These are phyloP conservation scores for Pythium brassicae DNA, from an alignment of 352 stramenopile genomes.

Conservation along the genomic window DNA sequence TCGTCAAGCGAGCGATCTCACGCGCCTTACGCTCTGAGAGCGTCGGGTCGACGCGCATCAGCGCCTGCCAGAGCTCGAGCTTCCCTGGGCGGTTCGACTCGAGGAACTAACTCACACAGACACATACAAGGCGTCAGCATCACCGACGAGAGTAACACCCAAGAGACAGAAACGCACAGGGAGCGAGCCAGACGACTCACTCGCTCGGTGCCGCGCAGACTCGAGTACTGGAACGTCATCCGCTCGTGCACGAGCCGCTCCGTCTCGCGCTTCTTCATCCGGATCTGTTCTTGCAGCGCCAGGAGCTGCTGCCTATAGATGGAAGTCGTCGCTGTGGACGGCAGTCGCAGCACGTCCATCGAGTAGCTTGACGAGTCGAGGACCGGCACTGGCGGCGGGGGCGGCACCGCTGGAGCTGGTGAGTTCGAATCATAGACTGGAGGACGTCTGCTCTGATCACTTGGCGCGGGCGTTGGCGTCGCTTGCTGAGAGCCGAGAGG, in stretches of 20 bases:
- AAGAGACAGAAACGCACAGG: too few relatives aligned
- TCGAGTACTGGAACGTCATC: constrained; percentile 56
- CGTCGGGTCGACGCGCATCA: constrained; percentile 63
- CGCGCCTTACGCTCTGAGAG: constrained; percentile 45
- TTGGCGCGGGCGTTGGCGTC: background rate
- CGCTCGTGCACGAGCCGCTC: constrained; percentile 55
- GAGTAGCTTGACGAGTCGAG: constrained; percentile 19
- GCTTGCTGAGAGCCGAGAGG: background rate
- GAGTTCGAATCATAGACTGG: background rate
- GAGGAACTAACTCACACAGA: constrained; percentile 32
- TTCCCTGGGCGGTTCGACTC: constrained; percentile 35
- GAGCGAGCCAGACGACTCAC: constrained; percentile 22
- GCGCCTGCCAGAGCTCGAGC: constrained; percentile 59
- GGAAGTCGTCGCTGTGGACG: constrained; percentile 33
- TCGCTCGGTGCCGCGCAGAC: constrained; percentile 45
- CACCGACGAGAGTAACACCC: too few relatives aligned
- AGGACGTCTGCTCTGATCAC: too few relatives aligned
- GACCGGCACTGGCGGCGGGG: background rate
- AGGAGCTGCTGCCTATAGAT: constrained; percentile 68
- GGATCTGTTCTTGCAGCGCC: constrained; percentile 57
- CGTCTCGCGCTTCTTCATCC: constrained; percentile 60
- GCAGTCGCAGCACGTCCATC: constrained; percentile 28
- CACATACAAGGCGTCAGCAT: background rate
- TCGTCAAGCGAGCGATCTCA: constrained; percentile 30
- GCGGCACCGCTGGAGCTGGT: background rate